Percentiles rank a stretch among this genome's conserved stretches.
phyloP scores from a whole-genome alignment of 768 basidiomycete genomes.

The Pulveroboletus sp. region DNA sequence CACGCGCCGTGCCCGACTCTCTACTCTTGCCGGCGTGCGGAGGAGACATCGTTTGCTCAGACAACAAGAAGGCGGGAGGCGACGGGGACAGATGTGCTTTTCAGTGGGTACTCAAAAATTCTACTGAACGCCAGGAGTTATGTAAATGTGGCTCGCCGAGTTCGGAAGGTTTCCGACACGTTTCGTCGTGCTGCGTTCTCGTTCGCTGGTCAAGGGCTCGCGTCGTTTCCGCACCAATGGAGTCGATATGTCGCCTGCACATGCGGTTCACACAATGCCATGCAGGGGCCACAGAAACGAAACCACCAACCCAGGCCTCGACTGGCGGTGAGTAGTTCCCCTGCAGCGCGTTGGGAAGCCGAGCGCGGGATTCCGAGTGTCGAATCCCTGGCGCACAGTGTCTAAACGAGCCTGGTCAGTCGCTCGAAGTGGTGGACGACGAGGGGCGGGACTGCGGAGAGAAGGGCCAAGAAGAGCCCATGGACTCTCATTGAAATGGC shows the following conservation, averaged over 20 bases:
- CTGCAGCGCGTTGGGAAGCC: too few relatives aligned
- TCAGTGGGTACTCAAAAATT: background rate
- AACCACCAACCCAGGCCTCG: too few relatives aligned
- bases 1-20: constrained; percentile 86
- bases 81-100: background rate
- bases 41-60: constrained; percentile 41
- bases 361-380: too few relatives aligned
- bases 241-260: background rate
- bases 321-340: too few relatives aligned
- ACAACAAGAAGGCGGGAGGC: background rate
- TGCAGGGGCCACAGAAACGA: too few relatives aligned
- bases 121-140: constrained; percentile 7
- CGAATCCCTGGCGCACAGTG: too few relatives aligned
- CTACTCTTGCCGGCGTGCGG: constrained; percentile 44
- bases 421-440: too few relatives aligned
- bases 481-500: too few relatives aligned
- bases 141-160: constrained; percentile 3
- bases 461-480: too few relatives aligned
- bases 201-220: background rate
- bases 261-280: background rate
- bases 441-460: too few relatives aligned
- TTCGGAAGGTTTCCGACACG: constrained; percentile 6
- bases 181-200: too few relatives aligned
- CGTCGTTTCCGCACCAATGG: background rate
- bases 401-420: too few relatives aligned